Evolutionary conservation across 495 filamentous ascomycete genomes (phyloP), one percentile per base, ranked within the genome.

Genomic region (Ramalina peruviana): DNA sequence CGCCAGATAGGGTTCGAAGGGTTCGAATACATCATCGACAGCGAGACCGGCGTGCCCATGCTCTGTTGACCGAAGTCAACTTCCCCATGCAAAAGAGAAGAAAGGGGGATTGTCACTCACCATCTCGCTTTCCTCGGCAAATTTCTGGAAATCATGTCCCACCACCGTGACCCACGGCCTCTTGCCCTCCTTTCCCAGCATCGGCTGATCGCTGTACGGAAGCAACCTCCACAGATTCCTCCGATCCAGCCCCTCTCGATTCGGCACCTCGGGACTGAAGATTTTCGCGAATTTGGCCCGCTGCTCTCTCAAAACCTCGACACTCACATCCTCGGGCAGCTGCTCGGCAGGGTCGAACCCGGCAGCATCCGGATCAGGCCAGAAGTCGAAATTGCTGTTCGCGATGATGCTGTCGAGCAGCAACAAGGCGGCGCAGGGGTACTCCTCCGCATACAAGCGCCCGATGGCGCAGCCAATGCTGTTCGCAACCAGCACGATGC

Each of bases 381-480:
- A 79, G 12, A 79, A 52, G 6, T 73, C 75, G 41, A 75, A 78
- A 53, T 83, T 71, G 3, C 67, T 69, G 58, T 80, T 80, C 11
- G 76, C 73, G 55, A 82, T 73, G 60, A 78, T 74, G 27, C 74
- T 76, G 57, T 84, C 80, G 0, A 84, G 72, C 4, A 83, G 64
- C 15, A 83, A 48, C 0, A 75, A 60, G 3, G 63, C 78, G 1
- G 60, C 61, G 2, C 76, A 69, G 0, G 72, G 68, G 52, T 77
- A 67, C 2, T 59, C 48, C 16, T 70, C 60, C 4, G 72, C 69
- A 55, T 73, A 82, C 19, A 82, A 62, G 9, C 80, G 73, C 13
- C 71, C 71, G 26, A 83, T 65, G 3, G 72, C 69, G 51, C 74
- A 76, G 20, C 80, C 80, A 50, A 84, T 79, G 30, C 72, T 76